Evolutionary conservation across 805 yeast genomes (phyloP).

Genomic region (Scheffersomyces stipitis): DNA sequence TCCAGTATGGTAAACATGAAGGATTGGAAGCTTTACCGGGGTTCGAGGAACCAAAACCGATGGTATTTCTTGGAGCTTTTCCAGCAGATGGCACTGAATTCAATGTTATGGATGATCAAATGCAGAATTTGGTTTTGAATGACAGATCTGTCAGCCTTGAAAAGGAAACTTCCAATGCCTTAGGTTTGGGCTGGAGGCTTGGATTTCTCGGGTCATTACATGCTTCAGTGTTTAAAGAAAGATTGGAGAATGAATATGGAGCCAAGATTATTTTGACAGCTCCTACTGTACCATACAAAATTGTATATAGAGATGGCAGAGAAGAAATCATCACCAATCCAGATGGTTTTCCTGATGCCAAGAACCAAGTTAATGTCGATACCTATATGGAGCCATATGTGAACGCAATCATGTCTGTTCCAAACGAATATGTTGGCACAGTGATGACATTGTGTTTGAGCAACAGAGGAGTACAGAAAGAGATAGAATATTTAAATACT

Average conservation of each 20-base stretch:
- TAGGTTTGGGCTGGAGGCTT: conserved; percentile 97
- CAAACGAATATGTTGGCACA: conserved; percentile 82
- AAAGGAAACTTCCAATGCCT: conserved; percentile 87
- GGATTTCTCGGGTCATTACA: conserved; percentile 94
- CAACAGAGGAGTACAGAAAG: conserved; percentile 81
- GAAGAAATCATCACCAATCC: conserved; percentile 80
- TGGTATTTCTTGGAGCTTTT: conserved; percentile 98
- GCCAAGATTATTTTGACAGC: conserved; percentile 89
- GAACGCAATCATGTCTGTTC: conserved; percentile 85
- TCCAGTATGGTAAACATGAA: conserved; percentile 54
- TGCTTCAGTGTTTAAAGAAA: conserved; percentile 90
- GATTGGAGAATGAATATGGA: conserved; percentile 92
- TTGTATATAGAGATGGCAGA: conserved; percentile 64
- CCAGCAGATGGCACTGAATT: conserved; percentile 95
- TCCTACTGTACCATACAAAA: conserved; percentile 91
- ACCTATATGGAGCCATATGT: conserved; percentile 80
- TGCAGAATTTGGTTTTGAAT: conserved; percentile 83
- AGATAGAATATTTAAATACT: conserved; percentile 69
- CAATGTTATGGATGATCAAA: conserved; percentile 83
- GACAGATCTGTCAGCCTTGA: conserved; percentile 89
- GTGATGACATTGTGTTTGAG: conserved; percentile 85
- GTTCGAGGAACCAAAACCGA: conserved; percentile 94
- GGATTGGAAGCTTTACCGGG: conserved; percentile 83
- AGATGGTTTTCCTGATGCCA: conserved; percentile 80
- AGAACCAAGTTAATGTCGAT: conserved; percentile 48